Conservation (phyloP, 768 basidiomycete genomes). For the Trametes sanguinea region DNA sequence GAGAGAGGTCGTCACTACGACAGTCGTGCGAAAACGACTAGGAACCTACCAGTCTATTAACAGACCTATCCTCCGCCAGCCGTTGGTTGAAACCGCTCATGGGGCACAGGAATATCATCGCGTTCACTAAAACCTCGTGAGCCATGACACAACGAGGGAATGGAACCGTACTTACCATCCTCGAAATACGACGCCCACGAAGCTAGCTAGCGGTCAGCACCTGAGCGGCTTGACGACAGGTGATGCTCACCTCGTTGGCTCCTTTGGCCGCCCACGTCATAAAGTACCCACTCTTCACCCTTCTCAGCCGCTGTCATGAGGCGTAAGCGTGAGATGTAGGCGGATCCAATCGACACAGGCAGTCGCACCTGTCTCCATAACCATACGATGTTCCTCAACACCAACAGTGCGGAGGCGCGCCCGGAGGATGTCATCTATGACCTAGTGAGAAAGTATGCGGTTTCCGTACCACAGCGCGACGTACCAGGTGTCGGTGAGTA, state of each 20-base stretch:
- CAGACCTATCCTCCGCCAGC: conserved; percentile 53
- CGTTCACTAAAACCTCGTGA: conserved; percentile 43
- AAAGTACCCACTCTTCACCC: conserved; percentile 53
- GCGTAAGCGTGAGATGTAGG: background rate
- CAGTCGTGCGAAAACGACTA: background rate
- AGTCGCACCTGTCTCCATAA: conserved; percentile 42
- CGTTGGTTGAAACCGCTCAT: conserved; percentile 63
- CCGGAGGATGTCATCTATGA: conserved; percentile 57
- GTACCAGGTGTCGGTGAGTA: conserved; percentile 55
- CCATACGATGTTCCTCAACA: conserved; percentile 59
- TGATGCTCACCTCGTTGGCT: conserved; percentile 50
- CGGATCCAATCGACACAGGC: background rate
- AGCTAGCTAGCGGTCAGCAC: conserved; percentile 34
- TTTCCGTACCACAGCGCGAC: conserved; percentile 11
- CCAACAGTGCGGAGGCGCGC: conserved; percentile 62
- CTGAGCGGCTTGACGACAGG: too few species aligned
- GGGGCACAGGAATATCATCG: conserved; percentile 64
- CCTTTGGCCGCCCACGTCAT: conserved; percentile 62
- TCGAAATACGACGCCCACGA: conserved; percentile 70
- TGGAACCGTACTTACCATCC: conserved; percentile 43
- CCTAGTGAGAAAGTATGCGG: background rate
- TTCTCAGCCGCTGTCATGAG: conserved; percentile 17
- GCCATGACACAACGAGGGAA: background rate
- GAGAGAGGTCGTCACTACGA: background rate
- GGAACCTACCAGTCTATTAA: conserved; percentile 55